Base-by-base conservation (phyloP, 2,329 filamentous ascomycete genomes). In the Ampelomyces quisqualis region DNA sequence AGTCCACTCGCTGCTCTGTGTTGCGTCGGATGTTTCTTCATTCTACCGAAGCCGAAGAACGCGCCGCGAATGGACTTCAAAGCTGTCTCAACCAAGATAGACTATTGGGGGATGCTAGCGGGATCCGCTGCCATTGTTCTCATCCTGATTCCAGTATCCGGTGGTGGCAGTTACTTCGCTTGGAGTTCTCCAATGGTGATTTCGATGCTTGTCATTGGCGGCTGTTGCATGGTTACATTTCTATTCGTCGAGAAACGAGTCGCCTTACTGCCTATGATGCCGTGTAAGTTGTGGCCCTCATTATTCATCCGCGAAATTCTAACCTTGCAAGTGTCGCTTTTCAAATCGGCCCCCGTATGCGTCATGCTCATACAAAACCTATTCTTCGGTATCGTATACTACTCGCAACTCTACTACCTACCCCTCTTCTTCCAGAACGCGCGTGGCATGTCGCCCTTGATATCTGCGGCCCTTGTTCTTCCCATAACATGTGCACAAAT, bases 361-460 rank as follows among this genome's bases (percentile, higher is more conserved):
- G 70, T 77, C 6, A 74, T 86, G 45, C 67, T 85, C 33, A 27
- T 73, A 3, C 79, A 85, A 53, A 79, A 75, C 55, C 77, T 85
- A 48, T 64, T 86, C 15, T 73, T 83, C 15, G 80, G 82, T 4
- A 69, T 77, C 10, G 75, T 77, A 1, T 84, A 81, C 51, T 81
- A 82, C 50, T 70, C 74, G 2, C 75, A 76, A 41, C 64, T 84
- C 2, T 84, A 82, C 61, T 84, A 79, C 51, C 59, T 84, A 4
- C 81, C 81, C 1, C 66, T 84, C 0, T 85, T 81, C 59, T 78
- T 80, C 30, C 79, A 84, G 49, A 82, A 82, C 41, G 78, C 74
- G 3, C 70, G 73, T 17, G 65, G 68, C 19, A 69, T 67, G 55
- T 67, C 66, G 3, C 68, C 73, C 0, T 56, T 76, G 10, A 64